These are phyloP conservation scores for Emmonsiellopsis sp. DNA, from an alignment of 2,329 filamentous ascomycete species.

Conservation along the genomic window DNA sequence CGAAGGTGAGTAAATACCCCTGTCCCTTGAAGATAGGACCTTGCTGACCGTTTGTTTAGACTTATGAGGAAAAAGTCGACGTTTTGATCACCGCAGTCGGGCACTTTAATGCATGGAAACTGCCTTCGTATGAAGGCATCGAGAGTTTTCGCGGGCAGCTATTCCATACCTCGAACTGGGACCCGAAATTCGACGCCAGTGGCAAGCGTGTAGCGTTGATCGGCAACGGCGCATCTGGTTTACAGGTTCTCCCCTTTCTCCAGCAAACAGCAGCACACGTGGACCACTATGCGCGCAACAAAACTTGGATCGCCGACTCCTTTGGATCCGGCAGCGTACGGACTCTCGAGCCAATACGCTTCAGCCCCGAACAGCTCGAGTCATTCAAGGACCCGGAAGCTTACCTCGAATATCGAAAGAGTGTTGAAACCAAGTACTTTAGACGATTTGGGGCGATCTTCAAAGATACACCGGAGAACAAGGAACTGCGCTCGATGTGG, in stretches of 20 bases:
- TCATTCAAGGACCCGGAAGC: conserved; percentile 51
- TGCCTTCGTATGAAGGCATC: conserved; percentile 53
- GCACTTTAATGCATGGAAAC: conserved; percentile 55
- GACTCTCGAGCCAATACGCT: conserved; percentile 47
- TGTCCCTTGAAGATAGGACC: neutral
- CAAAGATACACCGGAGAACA: conserved; percentile 43
- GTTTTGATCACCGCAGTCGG: conserved; percentile 56
- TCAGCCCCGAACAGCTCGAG: conserved; percentile 43
- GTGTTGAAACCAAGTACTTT: conserved; percentile 54
- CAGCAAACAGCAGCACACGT: conserved; percentile 36
- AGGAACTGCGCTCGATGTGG: conserved; percentile 39
- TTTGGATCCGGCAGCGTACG: conserved; percentile 48
- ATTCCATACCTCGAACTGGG: conserved; percentile 54
- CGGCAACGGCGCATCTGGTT: conserved; percentile 53
- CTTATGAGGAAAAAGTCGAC: conserved; percentile 43
- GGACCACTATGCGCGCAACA: conserved; percentile 56
- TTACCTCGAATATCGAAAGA: conserved; percentile 53
- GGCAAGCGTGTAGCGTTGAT: conserved; percentile 46
- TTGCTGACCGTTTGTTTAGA: conserved; percentile 11
- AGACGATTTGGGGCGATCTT: conserved; percentile 47
- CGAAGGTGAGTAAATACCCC: conserved; percentile 11
- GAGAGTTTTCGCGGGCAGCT: conserved; percentile 46
- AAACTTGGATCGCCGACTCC: conserved; percentile 58
- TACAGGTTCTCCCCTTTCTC: conserved; percentile 40
- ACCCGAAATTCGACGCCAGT: conserved; percentile 42